Percentiles rank a stretch among this genome's conserved stretches.
Conservation (phyloP, 129 eudicot species). For the Sambucus nigra region DNA sequence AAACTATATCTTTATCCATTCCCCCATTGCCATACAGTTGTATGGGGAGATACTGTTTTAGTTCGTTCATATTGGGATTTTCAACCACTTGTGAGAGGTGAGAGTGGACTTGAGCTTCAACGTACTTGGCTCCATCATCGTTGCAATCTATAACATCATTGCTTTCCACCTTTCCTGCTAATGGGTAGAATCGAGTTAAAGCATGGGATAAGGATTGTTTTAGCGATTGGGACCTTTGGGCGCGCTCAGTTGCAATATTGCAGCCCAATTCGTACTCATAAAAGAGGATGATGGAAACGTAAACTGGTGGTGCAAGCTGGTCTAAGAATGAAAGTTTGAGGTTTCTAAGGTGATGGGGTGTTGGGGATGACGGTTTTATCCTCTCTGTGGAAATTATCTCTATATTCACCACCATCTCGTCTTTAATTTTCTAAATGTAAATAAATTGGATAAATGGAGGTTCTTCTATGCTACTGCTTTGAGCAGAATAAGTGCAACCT, state of each 20-base stretch:
- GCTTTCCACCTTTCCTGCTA: conserved; percentile 17
- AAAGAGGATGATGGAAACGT: conserved; percentile 15
- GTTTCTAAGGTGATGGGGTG: conserved; percentile 10
- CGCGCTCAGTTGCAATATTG: neutral
- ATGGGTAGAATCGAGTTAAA: conserved; percentile 12
- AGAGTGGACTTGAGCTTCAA: conserved; percentile 13
- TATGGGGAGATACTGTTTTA: conserved; percentile 1
- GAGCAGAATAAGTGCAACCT: too few species aligned
- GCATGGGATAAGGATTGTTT: conserved; percentile 15
- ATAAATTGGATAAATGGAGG: too few species aligned
- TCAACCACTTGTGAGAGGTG: conserved; percentile 3
- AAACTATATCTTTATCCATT: neutral
- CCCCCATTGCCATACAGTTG: neutral
- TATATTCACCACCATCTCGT: conserved; percentile 1
- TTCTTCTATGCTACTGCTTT: too few species aligned
- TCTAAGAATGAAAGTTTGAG: conserved; percentile 13
- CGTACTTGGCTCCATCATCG: conserved; percentile 13
- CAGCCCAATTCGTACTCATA: neutral
- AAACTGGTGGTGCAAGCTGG: conserved; percentile 10
- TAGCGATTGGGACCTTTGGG: neutral
- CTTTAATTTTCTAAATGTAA: too few species aligned
- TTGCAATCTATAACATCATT: conserved; percentile 13
- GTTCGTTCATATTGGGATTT: neutral
- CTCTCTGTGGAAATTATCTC: conserved; percentile 13
- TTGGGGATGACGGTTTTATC: conserved; percentile 23